Percentiles rank a stretch among this genome's conserved stretches.
phyloP scores from a whole-genome alignment of 495 filamentous ascomycete species.

The Penicillium canescens region DNA sequence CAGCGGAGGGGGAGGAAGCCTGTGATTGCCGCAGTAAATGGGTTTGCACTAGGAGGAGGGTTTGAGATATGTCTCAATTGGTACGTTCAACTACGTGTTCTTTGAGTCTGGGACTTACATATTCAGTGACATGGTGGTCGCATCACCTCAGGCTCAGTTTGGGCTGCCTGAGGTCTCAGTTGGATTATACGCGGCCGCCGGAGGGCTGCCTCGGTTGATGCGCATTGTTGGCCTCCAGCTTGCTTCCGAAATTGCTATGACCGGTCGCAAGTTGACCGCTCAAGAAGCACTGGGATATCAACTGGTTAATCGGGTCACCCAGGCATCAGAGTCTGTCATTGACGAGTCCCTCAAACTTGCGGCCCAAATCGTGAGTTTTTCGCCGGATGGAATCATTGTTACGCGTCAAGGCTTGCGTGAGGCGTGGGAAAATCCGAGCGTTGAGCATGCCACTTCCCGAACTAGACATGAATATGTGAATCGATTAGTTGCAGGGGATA shows the following conservation, averaged over 20 bases:
- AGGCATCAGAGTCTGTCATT: constrained; percentile 45
- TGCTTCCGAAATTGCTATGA: constrained; percentile 66
- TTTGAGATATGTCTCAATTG: constrained; percentile 68
- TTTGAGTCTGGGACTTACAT: not conserved
- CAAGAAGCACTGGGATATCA: constrained; percentile 60
- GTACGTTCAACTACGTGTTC: constrained; percentile 3
- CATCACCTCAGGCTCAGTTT: constrained; percentile 54
- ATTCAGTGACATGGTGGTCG: constrained; percentile 60
- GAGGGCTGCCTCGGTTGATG: constrained; percentile 65
- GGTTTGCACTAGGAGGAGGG: constrained; percentile 69
- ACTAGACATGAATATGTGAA: constrained; percentile 54
- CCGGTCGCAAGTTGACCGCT: constrained; percentile 55
- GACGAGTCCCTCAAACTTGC: constrained; percentile 29
- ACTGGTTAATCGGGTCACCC: constrained; percentile 61
- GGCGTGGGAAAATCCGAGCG: constrained; percentile 63
- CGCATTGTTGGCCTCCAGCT: constrained; percentile 60
- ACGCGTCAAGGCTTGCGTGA: constrained; percentile 62
- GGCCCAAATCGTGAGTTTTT: constrained; percentile 38
- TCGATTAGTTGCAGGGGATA: constrained; percentile 62
- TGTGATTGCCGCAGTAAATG: constrained; percentile 70
- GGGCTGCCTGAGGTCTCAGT: constrained; percentile 64
- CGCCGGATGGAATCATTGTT: constrained; percentile 69
- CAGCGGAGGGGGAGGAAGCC: constrained; percentile 46
- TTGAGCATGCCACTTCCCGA: constrained; percentile 58
- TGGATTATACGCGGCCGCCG: constrained; percentile 66